phyloP scores from a whole-genome alignment of 805 yeast species.

The Nakazawaea wyomingensis region DNA sequence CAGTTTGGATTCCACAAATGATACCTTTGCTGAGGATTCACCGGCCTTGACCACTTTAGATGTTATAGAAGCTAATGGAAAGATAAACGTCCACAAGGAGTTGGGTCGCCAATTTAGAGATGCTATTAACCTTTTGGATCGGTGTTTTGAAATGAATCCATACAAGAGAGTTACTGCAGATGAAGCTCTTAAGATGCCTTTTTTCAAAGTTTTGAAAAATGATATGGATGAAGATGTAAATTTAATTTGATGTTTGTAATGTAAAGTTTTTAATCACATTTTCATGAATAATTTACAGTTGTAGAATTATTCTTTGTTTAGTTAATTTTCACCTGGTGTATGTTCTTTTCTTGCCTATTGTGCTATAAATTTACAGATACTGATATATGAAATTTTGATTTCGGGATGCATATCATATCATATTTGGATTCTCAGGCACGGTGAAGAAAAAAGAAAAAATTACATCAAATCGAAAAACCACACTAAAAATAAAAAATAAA shows the following conservation, averaged over 20 bases:
- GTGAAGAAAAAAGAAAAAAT: too few species aligned
- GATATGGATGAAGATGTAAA: conserved; percentile 17
- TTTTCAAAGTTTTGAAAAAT: conserved; percentile 41
- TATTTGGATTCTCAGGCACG: too few species aligned
- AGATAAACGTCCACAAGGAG: conserved; percentile 27
- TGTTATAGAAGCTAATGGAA: conserved; percentile 40
- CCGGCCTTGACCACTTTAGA: conserved; percentile 62
- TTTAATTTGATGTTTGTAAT: conserved; percentile 8
- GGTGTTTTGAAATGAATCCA: conserved; percentile 56
- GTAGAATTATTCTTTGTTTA: too few species aligned
- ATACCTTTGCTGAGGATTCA: conserved; percentile 64
- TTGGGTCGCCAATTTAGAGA: conserved; percentile 35
- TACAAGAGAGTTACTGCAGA: conserved; percentile 50
- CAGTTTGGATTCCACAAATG: conserved; percentile 45
- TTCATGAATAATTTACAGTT: too few species aligned
- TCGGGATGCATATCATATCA: too few species aligned
- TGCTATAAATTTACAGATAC: too few species aligned
- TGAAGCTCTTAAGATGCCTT: conserved; percentile 51
- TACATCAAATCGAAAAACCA: neutral
- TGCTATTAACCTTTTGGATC: conserved; percentile 51
- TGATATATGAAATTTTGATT: too few species aligned
- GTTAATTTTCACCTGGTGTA: too few species aligned
- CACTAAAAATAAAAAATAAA: too few species aligned
- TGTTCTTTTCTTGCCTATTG: too few species aligned
- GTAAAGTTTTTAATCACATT: too few species aligned